These are phyloP conservation scores for Kwoniella pini DNA, from an alignment of 768 basidiomycete genomes.

Conservation along the genomic window DNA sequence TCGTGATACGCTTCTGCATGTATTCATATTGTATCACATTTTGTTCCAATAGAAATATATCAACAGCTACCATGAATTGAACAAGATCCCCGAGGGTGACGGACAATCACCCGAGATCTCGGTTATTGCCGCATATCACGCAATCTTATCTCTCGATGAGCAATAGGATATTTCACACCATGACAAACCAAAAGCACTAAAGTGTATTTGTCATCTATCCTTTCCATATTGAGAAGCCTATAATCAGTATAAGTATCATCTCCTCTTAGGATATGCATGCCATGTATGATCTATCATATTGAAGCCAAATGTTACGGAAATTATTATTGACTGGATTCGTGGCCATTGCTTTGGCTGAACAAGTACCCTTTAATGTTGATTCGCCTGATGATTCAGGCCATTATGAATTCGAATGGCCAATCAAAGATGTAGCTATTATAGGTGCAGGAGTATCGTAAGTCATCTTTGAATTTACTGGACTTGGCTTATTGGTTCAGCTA, in stretches of 20 bases:
- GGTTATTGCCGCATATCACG: slow-evolving; percentile 11
- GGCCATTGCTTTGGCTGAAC: neutral
- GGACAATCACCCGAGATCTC: neutral
- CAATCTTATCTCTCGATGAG: slow-evolving; percentile 14
- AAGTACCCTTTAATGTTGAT: neutral
- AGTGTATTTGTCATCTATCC: too few relatives aligned
- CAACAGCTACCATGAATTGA: neutral
- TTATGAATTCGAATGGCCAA: slow-evolving; percentile 26
- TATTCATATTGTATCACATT: neutral
- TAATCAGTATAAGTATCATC: too few relatives aligned
- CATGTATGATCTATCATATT: neutral
- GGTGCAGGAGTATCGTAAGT: slow-evolving; percentile 34
- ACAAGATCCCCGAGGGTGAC: too few relatives aligned
- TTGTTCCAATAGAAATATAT: neutral
- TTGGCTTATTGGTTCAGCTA: too few relatives aligned
- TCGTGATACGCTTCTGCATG: neutral
- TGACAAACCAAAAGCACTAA: too few relatives aligned
- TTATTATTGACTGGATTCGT: neutral
- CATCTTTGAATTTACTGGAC: too few relatives aligned
- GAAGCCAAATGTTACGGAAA: neutral
- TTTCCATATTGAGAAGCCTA: too few relatives aligned
- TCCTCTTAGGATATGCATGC: neutral
- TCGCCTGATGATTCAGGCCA: neutral
- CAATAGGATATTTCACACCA: neutral
- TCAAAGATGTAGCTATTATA: slow-evolving; percentile 36